These are phyloP conservation scores for Nannizziopsis arthrosporioides DNA, from an alignment of 2,329 filamentous ascomycete species.

Conservation along the genomic window DNA sequence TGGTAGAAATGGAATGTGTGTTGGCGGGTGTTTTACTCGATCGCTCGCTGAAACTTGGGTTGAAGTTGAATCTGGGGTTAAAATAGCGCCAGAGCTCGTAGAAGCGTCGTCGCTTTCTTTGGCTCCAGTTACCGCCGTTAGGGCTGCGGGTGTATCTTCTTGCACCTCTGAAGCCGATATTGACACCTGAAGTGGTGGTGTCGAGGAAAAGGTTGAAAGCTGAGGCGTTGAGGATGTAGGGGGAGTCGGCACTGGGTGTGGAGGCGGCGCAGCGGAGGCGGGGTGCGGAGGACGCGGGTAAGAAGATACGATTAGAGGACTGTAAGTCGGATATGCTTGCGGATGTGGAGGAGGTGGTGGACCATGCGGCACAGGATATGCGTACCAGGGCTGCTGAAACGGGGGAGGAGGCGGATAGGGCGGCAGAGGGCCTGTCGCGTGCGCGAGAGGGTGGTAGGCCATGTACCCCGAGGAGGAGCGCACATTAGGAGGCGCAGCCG, in stretches of 20 bases:
- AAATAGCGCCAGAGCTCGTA: not conserved
- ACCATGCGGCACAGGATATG: conserved; percentile 23
- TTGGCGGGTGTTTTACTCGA: conserved; percentile 15
- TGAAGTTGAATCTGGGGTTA: not conserved
- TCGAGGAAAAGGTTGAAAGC: conserved; percentile 22
- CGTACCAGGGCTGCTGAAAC: conserved; percentile 34
- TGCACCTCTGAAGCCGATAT: conserved; percentile 23
- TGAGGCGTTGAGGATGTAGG: conserved; percentile 27
- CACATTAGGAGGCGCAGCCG: conserved; percentile 39
- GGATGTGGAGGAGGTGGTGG: conserved; percentile 33
- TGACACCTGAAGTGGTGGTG: conserved; percentile 25
- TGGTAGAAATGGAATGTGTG: conserved; percentile 16
- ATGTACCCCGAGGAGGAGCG: conserved; percentile 50
- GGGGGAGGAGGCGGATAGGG: conserved; percentile 38
- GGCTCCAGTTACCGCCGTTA: conserved; percentile 18
- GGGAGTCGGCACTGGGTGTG: conserved; percentile 20
- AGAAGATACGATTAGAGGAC: conserved; percentile 34
- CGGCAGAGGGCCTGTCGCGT: conserved; percentile 37
- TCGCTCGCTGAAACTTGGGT: conserved; percentile 17
- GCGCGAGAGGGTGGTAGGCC: conserved; percentile 44
- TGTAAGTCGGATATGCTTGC: conserved; percentile 31
- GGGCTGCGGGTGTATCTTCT: conserved; percentile 19
- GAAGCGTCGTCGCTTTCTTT: conserved; percentile 16
- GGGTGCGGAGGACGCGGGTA: conserved; percentile 34
- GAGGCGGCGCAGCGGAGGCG: conserved; percentile 26